Base-by-base conservation (phyloP, 2,329 filamentous ascomycete species). In the Sporothrix humicola region DNA sequence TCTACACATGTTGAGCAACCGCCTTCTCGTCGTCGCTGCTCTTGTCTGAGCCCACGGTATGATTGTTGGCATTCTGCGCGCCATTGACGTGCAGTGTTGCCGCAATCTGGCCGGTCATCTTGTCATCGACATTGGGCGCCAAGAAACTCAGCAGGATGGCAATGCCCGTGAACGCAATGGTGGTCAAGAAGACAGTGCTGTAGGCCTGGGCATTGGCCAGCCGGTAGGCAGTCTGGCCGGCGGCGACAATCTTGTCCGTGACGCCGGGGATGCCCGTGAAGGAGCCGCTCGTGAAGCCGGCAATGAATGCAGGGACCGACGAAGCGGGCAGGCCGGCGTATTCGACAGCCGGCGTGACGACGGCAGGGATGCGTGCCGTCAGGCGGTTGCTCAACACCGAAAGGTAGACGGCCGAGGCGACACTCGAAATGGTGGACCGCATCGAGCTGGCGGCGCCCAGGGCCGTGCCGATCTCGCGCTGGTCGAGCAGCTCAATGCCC, bases 311-410 rank as follows among this genome's bases (percentile, higher is more conserved):
- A 6, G 79, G 75, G 1, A 82, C 79, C 31, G 80, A 81, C 2
- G 78, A 74, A 6, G 78, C 68, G 1, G 82, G 82, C 15, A 84
- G 78, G 10, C 83, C 83, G 10, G 82, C 82, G 15, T 76, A 76
- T 17, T 81, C 75, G 0, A 81, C 78, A 5, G 82, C 81, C 1
- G 79, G 76, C 2, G 79, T 77, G 0, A 83, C 81, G 9, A 79
- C 75, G 10, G 73, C 77, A 1, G 79, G 76, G 70, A 82, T 78
- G 23, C 78, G 80, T 5, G 77, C 52, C 0, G 77, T 72, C 42
- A 82, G 76, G n/a, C 81, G 79, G 73, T 81, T 81, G 56, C 74
- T 79, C 31, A 83, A 77, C 12, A 81, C 79, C 12, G 79, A 79
- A 8, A 76, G 78, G 76, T 82, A 83, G 15, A 83, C 76, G 1